These are phyloP conservation scores for Penicillium coprophilum DNA, from an alignment of 495 filamentous ascomycete genomes.

Conservation along the genomic window DNA sequence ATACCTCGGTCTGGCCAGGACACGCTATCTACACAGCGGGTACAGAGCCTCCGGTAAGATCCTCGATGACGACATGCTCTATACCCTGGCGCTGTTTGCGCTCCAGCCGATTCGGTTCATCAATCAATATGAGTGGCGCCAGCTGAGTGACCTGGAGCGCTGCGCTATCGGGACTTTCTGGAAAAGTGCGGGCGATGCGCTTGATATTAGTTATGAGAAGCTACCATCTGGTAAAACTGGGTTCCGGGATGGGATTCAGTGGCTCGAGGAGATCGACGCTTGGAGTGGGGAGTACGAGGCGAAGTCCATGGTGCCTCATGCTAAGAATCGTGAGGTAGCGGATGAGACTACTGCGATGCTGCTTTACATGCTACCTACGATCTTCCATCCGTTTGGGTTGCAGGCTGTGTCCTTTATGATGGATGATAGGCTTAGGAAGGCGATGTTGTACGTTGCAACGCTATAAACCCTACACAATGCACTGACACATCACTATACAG, in stretches of 20 bases:
- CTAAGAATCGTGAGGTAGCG: constrained; percentile 52
- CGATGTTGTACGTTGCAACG: constrained; percentile 57
- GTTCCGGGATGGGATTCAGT: constrained; percentile 63
- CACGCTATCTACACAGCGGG: constrained; percentile 64
- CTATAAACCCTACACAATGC: not conserved
- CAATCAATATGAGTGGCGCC: constrained; percentile 61
- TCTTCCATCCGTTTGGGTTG: constrained; percentile 46
- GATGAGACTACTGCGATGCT: constrained; percentile 58
- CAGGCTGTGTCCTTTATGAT: constrained; percentile 59
- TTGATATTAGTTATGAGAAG: constrained; percentile 55
- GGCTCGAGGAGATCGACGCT: constrained; percentile 58
- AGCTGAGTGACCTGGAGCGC: constrained; percentile 59
- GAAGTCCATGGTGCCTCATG: constrained; percentile 56
- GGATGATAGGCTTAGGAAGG: constrained; percentile 60
- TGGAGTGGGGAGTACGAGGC: constrained; percentile 62
- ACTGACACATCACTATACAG: constrained; percentile 14
- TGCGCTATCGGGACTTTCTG: constrained; percentile 66
- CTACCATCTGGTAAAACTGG: constrained; percentile 40
- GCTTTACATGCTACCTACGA: constrained; percentile 55
- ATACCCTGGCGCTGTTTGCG: constrained; percentile 64
- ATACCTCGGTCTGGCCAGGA: constrained; percentile 56
- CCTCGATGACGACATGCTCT: constrained; percentile 63
- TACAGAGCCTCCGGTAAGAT: constrained; percentile 62
- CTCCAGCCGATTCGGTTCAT: constrained; percentile 60
- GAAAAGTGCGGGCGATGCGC: constrained; percentile 62